phyloP scores from a whole-genome alignment of 441 rosid species.

The Gossypium trilobum region DNA sequence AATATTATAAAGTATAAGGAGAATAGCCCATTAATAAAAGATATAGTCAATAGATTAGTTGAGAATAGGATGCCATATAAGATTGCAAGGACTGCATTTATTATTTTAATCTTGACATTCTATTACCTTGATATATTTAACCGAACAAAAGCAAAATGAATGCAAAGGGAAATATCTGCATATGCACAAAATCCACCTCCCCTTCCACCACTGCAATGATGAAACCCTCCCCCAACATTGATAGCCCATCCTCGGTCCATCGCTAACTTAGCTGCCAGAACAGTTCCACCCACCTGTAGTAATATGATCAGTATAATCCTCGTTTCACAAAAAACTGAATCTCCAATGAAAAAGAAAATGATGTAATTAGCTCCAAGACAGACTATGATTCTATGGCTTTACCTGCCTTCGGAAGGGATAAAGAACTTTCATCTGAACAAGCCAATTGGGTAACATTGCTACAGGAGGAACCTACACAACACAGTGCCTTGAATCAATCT shows the following conservation, averaged over 20 bases:
- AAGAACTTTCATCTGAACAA: slow-evolving; percentile 73
- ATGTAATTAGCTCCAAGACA: background rate
- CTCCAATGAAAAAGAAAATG: background rate
- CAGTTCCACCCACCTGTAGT: slow-evolving; percentile 79
- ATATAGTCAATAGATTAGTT: background rate
- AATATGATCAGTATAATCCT: slow-evolving; percentile 11
- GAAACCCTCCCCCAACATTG: slow-evolving; percentile 93
- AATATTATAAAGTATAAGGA: slow-evolving; percentile 20
- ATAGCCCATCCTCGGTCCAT: slow-evolving; percentile 87
- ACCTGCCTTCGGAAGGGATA: slow-evolving; percentile 82
- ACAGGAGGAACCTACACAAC: slow-evolving; percentile 68
- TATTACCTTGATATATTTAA: slow-evolving; percentile 60
- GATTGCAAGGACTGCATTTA: slow-evolving; percentile 8
- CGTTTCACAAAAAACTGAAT: background rate
- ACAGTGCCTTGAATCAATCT: slow-evolving; percentile 17
- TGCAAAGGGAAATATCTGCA: slow-evolving; percentile 86
- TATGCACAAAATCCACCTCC: slow-evolving; percentile 93
- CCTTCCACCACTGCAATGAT: slow-evolving; percentile 69
- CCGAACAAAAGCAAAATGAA: slow-evolving; percentile 65
- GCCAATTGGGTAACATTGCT: slow-evolving; percentile 62
- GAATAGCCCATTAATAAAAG: slow-evolving; percentile 8
- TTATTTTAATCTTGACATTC: slow-evolving; percentile 4
- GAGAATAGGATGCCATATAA: slow-evolving; percentile 6
- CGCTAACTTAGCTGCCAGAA: slow-evolving; percentile 84
- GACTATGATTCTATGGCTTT: background rate